Evolutionary conservation across 2,329 filamentous ascomycete species (phyloP), one percentile per base, ranked within the genome.

Genomic region (Apiospora pterosperma): DNA sequence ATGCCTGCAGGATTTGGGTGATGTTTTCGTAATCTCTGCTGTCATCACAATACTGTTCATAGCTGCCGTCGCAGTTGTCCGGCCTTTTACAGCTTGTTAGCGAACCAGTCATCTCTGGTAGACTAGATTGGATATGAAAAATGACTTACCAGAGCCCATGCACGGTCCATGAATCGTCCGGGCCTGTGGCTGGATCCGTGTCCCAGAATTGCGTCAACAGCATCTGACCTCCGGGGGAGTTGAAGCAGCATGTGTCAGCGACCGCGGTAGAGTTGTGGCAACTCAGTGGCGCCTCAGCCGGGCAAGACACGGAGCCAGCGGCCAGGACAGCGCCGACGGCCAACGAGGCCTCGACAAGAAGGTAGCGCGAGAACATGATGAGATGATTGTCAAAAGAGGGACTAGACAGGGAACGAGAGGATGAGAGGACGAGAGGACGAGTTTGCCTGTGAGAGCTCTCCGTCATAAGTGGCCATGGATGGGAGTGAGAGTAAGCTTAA

Each of bases 161-260:
- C 44, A 92, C 84, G 1, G 90, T 92, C 90, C 90, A 94, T 6
- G 86, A 88, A 72, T 92, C 85, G 61, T 76, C 77, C 2, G 91
- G 90, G 0, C 91, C 90, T 4, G 87, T 84, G 1, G 83, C 79
- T 1, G 90, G 90, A 65, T 84, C 74, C 0, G 87, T 85, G 72
- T 93, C 90, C 91, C 91, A 93, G 78, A 93, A 93, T 71, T 93
- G 91, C 2, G 91, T 93, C 75, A 88, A 86, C 5, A 93, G 82
- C 55, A 93, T 78, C 67, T 91, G 85, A 8, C 91, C 91, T 4
- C 90, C 88, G 0, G 90, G 90, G 25, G 86, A 82, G 72, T 91
- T 91, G 79, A 92, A 91, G 77, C 91, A 93, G 79, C 91, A 93
- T 7, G 88, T 84, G 71, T 93, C 82, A 61, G 70, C 65, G 5